These are phyloP conservation scores for Oropetium thomaeum DNA, from an alignment of 176 grass and related monocot genomes.

Conservation along the genomic window DNA sequence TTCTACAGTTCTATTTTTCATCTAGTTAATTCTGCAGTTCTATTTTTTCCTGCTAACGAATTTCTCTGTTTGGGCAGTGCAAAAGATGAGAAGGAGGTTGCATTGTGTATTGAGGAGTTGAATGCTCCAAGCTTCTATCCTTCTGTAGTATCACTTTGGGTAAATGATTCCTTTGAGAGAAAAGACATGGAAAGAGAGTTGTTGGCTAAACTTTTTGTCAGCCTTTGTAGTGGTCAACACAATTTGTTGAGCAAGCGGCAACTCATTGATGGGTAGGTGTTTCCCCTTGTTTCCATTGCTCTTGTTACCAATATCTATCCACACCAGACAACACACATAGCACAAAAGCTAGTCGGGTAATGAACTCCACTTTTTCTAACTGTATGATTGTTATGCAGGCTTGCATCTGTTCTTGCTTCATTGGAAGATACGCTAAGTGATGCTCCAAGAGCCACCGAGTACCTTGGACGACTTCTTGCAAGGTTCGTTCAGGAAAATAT, in stretches of 20 bases:
- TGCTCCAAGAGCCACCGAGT: conserved; percentile 80
- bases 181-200: conserved; percentile 85
- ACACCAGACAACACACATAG: not conserved
- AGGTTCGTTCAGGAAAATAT: conserved; percentile 65
- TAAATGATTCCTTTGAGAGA: conserved; percentile 93
- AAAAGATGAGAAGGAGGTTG: conserved; percentile 83
- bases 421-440: conserved; percentile 92
- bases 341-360: not conserved
- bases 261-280: conserved; percentile 66
- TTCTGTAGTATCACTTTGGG: conserved; percentile 75
- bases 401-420: conserved; percentile 55
- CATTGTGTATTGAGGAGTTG: conserved; percentile 88
- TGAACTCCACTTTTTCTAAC: not conserved
- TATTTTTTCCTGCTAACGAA: conserved; percentile 26
- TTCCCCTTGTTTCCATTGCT: conserved; percentile 13
- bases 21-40: not conserved
- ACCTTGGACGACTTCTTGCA: conserved; percentile 73
- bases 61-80: conserved; percentile 53
- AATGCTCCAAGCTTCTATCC: conserved; percentile 83
- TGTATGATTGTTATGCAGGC: conserved; percentile 40
- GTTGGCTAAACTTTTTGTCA: conserved; percentile 74
- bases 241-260: conserved; percentile 66
- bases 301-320: not conserved
- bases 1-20: not conserved
- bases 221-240: conserved; percentile 57